phyloP scores from a whole-genome alignment of 1,139 yeast species.

The Kodamaea ohmeri region DNA sequence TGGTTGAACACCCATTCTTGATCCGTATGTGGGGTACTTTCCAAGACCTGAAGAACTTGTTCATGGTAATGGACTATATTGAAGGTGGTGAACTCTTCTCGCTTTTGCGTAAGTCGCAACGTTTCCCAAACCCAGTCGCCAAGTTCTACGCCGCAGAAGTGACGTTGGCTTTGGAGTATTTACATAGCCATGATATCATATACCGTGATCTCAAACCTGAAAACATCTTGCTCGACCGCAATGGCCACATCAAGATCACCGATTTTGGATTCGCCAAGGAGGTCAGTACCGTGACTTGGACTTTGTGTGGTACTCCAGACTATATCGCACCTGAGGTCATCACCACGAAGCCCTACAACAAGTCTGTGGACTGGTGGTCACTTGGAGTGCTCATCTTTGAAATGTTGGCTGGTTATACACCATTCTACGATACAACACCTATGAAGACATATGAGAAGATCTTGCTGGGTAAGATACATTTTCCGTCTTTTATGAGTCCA shows the following conservation, averaged over 20 bases:
- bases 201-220: conserved; percentile 63
- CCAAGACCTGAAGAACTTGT: conserved; percentile 54
- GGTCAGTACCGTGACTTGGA: conserved; percentile 57
- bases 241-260: conserved; percentile 59
- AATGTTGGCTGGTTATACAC: conserved; percentile 63
- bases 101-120: conserved; percentile 53
- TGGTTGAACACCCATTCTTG: conserved; percentile 58
- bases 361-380: conserved; percentile 67
- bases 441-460: conserved; percentile 63
- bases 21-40: conserved; percentile 67
- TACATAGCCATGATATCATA: conserved; percentile 55
- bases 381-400: conserved; percentile 58
- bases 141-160: conserved; percentile 65
- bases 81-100: conserved; percentile 64
- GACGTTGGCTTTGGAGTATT: conserved; percentile 54
- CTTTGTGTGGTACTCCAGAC: conserved; percentile 64
- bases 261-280: conserved; percentile 66
- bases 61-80: conserved; percentile 63
- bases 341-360: conserved; percentile 59
- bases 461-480: conserved; percentile 49
- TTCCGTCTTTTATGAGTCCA: conserved; percentile 49
- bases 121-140: conserved; percentile 62
- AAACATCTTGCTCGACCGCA: conserved; percentile 54
- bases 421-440: conserved; percentile 60
- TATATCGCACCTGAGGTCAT: conserved; percentile 65